Percentiles rank a stretch among this genome's conserved stretches.
phyloP scores from a whole-genome alignment of 768 basidiomycete genomes.

The Amanita thiersii region DNA sequence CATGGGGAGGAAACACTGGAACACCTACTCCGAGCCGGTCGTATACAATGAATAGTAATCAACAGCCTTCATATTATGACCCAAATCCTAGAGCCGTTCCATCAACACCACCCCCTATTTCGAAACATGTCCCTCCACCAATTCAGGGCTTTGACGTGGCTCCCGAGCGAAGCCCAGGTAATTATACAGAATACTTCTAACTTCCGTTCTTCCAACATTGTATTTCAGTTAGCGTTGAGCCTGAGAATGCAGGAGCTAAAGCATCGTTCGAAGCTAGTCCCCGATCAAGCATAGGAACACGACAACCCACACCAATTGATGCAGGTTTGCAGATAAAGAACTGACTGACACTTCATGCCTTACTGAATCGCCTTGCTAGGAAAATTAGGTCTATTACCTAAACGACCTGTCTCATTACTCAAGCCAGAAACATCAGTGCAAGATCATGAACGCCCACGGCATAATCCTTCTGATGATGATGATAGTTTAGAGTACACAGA shows the following conservation, averaged over 20 bases:
- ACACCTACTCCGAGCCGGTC: slow-evolving; percentile 1
- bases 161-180: slow-evolving; percentile 8
- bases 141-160: slow-evolving; percentile 14
- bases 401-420: slow-evolving; percentile 61
- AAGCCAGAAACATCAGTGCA: slow-evolving; percentile 18
- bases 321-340: slow-evolving; percentile 17
- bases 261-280: slow-evolving; percentile 1
- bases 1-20: slow-evolving; percentile 3
- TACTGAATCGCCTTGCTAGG: slow-evolving; percentile 23
- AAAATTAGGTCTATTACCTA: slow-evolving; percentile 66
- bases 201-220: not conserved
- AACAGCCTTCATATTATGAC: slow-evolving; percentile 25
- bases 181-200: not conserved
- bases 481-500: slow-evolving; percentile 68
- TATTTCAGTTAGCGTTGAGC: not conserved
- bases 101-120: slow-evolving; percentile 11
- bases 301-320: slow-evolving; percentile 18
- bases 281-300: slow-evolving; percentile 4
- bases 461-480: slow-evolving; percentile 25
- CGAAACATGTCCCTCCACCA: slow-evolving; percentile 8
- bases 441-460: slow-evolving; percentile 12
- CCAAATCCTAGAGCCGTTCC: slow-evolving; percentile 16
- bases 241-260: not conserved
- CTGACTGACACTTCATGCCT: not conserved
- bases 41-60: slow-evolving; percentile 8